A percentile compares a stretch with the other conserved stretches of the same genome.
phyloP scores from a whole-genome alignment of 441 rosid genomes.

The Populus hybrid region DNA sequence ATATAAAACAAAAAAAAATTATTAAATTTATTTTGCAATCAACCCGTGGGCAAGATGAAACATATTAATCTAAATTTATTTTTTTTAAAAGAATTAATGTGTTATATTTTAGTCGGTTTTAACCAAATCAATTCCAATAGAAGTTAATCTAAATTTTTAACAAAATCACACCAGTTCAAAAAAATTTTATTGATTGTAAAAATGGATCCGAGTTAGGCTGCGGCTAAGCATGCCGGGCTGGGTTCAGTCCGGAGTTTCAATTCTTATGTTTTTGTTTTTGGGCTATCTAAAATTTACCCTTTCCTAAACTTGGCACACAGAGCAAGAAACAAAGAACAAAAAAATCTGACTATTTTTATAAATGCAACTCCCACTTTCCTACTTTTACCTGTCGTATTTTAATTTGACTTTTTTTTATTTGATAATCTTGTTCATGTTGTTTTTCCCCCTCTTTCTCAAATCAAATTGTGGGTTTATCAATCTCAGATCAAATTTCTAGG shows the following conservation, averaged over 20 bases:
- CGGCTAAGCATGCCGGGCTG: too few relatives aligned
- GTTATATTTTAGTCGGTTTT: too few relatives aligned
- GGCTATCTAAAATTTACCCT: background rate
- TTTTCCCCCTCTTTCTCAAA: conserved; percentile 1
- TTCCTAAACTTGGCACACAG: background rate
- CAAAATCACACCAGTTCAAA: too few relatives aligned
- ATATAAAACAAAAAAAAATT: background rate
- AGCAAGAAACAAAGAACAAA: background rate
- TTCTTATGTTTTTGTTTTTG: conserved; percentile 1
- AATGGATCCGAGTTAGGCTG: too few relatives aligned
- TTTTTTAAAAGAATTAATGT: too few relatives aligned
- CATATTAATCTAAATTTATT: too few relatives aligned
- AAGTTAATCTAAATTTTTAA: too few relatives aligned
- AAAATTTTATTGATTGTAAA: too few relatives aligned
- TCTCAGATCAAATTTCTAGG: conserved; percentile 19
- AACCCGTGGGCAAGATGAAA: background rate
- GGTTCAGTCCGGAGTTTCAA: background rate
- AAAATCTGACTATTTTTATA: background rate
- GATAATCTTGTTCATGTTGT: background rate
- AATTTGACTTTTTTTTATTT: background rate
- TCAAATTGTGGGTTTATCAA: conserved; percentile 31
- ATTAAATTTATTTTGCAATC: too few relatives aligned
- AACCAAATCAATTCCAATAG: too few relatives aligned
- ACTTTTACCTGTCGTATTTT: background rate
- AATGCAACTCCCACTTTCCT: background rate